A percentile compares a stretch with the other conserved stretches of the same genome.
phyloP scores from a whole-genome alignment of 768 basidiomycete genomes.

The Pholiota microspora region DNA sequence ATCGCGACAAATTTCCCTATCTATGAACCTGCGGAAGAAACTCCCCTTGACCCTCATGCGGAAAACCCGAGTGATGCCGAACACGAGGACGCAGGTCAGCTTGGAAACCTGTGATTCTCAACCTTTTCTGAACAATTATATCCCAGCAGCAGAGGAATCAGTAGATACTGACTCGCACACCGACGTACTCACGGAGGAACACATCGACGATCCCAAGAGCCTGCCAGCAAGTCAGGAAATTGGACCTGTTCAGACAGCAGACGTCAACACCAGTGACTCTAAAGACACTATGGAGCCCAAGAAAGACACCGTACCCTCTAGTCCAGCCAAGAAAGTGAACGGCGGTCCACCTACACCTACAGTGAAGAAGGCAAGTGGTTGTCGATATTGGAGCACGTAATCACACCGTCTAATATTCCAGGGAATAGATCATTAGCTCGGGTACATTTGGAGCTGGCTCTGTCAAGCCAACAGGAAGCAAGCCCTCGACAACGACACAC shows the following conservation, averaged over 20 bases:
- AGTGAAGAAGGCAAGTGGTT: conserved; percentile 62
- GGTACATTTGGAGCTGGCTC: conserved; percentile 64
- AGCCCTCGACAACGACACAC: conserved; percentile 28
- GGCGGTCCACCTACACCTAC: conserved; percentile 49
- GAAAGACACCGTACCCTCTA: conserved; percentile 36
- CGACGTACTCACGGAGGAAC: neutral
- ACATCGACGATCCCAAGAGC: neutral
- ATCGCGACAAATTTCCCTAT: conserved; percentile 18
- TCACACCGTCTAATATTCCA: conserved; percentile 6
- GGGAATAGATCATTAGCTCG: conserved; percentile 55
- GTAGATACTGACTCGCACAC: neutral
- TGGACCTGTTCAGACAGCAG: neutral
- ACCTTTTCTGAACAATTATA: neutral
- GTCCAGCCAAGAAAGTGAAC: conserved; percentile 42
- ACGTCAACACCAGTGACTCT: neutral
- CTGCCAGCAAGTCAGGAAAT: neutral
- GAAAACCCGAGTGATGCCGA: conserved; percentile 20
- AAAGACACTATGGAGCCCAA: conserved; percentile 28
- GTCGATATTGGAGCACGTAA: conserved; percentile 1
- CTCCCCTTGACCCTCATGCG: conserved; percentile 7
- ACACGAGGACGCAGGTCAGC: conserved; percentile 24
- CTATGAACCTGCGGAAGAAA: conserved; percentile 9
- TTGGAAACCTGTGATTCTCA: conserved; percentile 8
- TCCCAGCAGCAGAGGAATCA: neutral
- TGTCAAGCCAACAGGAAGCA: conserved; percentile 42